Evolutionary conservation across 176 grass and related monocot species (phyloP).

Genomic region (Hsuehochloa calcarea): DNA sequence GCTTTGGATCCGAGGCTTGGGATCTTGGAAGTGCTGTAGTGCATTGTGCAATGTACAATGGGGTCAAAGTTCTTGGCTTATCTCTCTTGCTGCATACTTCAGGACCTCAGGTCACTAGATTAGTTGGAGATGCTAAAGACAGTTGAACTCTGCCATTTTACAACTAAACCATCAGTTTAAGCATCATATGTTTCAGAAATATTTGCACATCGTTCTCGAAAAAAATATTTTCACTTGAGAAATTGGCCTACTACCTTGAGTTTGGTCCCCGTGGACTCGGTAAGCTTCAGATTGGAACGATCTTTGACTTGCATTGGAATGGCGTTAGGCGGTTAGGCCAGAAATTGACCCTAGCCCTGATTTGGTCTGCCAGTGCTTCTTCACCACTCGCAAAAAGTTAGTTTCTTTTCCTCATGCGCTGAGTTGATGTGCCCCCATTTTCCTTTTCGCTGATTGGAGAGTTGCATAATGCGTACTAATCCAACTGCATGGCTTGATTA

Average conservation of each 20-base stretch:
- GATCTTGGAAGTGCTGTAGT: not conserved
- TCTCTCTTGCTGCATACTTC: not conserved
- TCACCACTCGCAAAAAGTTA: conserved; percentile 23
- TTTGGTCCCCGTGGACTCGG: conserved; percentile 23
- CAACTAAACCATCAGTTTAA: not conserved
- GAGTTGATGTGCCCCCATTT: conserved; percentile 12
- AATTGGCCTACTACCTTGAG: not conserved
- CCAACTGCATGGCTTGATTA: not conserved
- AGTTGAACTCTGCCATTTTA: not conserved
- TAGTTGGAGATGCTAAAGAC: not conserved
- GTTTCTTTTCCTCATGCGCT: not conserved
- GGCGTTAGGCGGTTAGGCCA: conserved; percentile 9
- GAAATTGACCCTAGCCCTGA: conserved; percentile 36
- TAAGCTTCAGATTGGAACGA: not conserved
- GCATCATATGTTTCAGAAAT: not conserved
- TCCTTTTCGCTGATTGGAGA: not conserved
- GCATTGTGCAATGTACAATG: not conserved
- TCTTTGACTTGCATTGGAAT: conserved; percentile 24
- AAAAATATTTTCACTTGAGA: not conserved
- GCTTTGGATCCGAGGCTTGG: conserved; percentile 24
- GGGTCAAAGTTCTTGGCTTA: not conserved
- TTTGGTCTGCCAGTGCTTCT: not conserved
- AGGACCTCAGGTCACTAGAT: conserved; percentile 4
- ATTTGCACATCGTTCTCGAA: not conserved
- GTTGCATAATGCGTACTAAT: not conserved